These are phyloP conservation scores for Phytophthora cryptogea DNA, from an alignment of 352 stramenopile genomes.

Conservation along the genomic window DNA sequence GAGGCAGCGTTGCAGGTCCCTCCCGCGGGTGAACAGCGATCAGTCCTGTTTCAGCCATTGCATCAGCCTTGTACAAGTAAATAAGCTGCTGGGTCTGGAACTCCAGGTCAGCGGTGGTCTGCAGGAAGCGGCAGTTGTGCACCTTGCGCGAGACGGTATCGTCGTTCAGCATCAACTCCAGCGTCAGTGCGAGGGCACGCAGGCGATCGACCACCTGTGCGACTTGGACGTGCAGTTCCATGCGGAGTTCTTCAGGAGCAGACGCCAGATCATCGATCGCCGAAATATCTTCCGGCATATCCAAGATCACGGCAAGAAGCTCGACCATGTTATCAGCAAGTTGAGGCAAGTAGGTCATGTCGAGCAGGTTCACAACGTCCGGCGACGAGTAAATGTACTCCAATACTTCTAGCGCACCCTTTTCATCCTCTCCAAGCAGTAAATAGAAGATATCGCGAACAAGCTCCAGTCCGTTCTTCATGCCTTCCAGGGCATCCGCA, in stretches of 20 bases:
- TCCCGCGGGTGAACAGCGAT: conserved; percentile 45
- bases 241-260: conserved; percentile 46
- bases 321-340: conserved; percentile 76
- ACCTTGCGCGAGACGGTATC: conserved; percentile 50
- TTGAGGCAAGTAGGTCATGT: conserved; percentile 62
- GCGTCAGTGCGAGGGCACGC: conserved; percentile 42
- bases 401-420: conserved; percentile 55
- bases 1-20: conserved; percentile 35
- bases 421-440: conserved; percentile 55
- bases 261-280: conserved; percentile 46
- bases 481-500: conserved; percentile 60
- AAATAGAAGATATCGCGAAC: conserved; percentile 70
- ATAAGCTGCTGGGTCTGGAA: conserved; percentile 79
- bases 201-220: conserved; percentile 63
- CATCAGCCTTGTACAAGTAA: conserved; percentile 71
- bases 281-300: conserved; percentile 78
- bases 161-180: conserved; percentile 71
- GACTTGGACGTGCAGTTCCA: conserved; percentile 76
- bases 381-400: conserved; percentile 64
- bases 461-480: conserved; percentile 64
- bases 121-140: conserved; percentile 63
- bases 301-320: conserved; percentile 71
- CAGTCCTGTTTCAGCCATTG: conserved; percentile 55
- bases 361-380: conserved; percentile 60
- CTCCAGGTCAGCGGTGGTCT: conserved; percentile 53